A percentile compares a stretch with the other conserved stretches of the same genome.
phyloP scores from a whole-genome alignment of 202 grass and related monocot species.

The Panicum hallii region DNA sequence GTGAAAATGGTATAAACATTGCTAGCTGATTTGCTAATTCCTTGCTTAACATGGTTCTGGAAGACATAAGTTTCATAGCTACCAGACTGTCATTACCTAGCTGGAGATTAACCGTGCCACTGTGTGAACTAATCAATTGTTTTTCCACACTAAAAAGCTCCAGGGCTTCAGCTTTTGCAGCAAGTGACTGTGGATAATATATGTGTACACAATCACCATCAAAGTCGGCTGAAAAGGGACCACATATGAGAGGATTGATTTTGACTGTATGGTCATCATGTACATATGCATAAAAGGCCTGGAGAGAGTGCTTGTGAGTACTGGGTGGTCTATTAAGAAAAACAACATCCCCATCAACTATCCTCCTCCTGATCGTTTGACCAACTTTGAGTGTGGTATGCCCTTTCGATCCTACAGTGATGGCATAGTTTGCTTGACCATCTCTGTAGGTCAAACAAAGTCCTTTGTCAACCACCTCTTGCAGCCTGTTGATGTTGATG shows the following conservation, averaged over 20 bases:
- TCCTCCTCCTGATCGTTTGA: conserved; percentile 74
- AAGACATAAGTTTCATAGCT: conserved; percentile 72
- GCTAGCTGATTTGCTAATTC: conserved; percentile 71
- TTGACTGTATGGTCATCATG: conserved; percentile 95
- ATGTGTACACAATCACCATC: conserved; percentile 95
- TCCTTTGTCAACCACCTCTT: conserved; percentile 79
- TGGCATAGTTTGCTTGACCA: conserved; percentile 78
- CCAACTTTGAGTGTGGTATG: conserved; percentile 85
- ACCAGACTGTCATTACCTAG: conserved; percentile 76
- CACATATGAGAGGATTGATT: conserved; percentile 89
- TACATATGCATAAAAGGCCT: conserved; percentile 83
- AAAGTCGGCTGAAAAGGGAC: conserved; percentile 81
- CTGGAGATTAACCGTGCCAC: conserved; percentile 77
- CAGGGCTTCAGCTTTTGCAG: conserved; percentile 87
- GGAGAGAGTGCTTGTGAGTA: conserved; percentile 94
- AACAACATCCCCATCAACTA: conserved; percentile 87
- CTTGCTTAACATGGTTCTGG: conserved; percentile 58
- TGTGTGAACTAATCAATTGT: conserved; percentile 81
- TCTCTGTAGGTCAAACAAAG: conserved; percentile 88
- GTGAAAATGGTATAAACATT: conserved; percentile 61
- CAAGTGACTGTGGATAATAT: conserved; percentile 90
- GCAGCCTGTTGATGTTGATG: conserved; percentile 70
- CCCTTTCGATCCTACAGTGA: conserved; percentile 82
- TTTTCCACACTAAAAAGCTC: conserved; percentile 91
- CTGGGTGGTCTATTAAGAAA: conserved; percentile 93